These are phyloP conservation scores for Metarhizium brunneum DNA, from an alignment of 2,329 filamentous ascomycete species.

Conservation along the genomic window DNA sequence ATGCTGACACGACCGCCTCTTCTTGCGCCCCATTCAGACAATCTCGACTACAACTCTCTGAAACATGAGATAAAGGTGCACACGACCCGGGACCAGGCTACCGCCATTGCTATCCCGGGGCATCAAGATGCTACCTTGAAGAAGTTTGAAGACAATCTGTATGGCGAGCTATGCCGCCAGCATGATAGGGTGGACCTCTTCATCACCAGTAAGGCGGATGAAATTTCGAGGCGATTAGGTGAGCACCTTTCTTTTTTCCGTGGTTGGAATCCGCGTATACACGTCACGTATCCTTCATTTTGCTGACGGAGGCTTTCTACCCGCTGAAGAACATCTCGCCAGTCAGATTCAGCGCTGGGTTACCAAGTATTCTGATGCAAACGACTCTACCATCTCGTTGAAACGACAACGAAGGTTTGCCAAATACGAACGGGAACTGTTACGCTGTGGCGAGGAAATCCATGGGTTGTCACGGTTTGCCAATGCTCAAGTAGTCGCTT, in stretches of 20 bases:
- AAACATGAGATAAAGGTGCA: constrained; percentile 77
- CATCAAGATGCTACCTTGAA: constrained; percentile 48
- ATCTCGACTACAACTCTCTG: constrained; percentile 82
- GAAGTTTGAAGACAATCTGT: constrained; percentile 64
- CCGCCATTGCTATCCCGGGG: constrained; percentile 66
- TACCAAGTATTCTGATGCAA: constrained; percentile 29
- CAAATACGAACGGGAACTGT: constrained; percentile 43
- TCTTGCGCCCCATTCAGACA: constrained; percentile 41
- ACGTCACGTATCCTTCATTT: too few relatives aligned
- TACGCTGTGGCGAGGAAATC: constrained; percentile 61
- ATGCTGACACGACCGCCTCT: not conserved
- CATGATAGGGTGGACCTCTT: constrained; percentile 73
- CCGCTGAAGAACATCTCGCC: constrained; percentile 35
- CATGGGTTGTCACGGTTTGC: constrained; percentile 62
- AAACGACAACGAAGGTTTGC: constrained; percentile 43
- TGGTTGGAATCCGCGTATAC: not conserved
- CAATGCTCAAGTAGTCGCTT: constrained; percentile 64
- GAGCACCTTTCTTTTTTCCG: not conserved
- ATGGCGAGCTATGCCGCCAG: constrained; percentile 59
- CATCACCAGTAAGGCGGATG: constrained; percentile 69
- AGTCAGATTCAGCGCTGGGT: constrained; percentile 38
- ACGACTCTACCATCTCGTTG: constrained; percentile 23
- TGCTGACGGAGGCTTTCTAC: not conserved
- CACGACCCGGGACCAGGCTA: constrained; percentile 61
- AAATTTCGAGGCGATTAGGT: constrained; percentile 64